These are phyloP conservation scores for Metroxylon sagu DNA, from an alignment of 176 grass and related monocot genomes.

Conservation along the genomic window DNA sequence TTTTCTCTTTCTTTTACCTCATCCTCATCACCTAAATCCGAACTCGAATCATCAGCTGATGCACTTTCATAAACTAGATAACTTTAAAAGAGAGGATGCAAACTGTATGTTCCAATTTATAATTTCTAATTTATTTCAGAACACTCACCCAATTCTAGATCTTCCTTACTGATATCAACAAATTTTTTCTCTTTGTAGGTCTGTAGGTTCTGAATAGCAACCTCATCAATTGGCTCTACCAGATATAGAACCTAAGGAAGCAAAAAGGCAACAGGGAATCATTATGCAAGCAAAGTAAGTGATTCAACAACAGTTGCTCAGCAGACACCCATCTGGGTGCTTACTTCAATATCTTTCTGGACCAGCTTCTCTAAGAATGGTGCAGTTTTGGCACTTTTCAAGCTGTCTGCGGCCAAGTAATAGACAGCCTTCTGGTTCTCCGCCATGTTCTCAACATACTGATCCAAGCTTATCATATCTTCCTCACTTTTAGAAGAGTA, in stretches of 20 bases:
- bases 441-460: conserved; percentile 78
- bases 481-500: conserved; percentile 69
- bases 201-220: conserved; percentile 92
- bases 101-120: no score
- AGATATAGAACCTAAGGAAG: conserved; percentile 63
- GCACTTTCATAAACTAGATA: no score
- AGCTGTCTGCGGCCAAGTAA: conserved; percentile 81
- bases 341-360: conserved; percentile 79
- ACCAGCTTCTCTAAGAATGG: conserved; percentile 86
- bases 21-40: conserved; percentile 54
- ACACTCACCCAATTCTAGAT: conserved; percentile 65
- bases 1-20: conserved; percentile 65
- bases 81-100: no score
- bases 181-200: conserved; percentile 93
- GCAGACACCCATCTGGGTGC: not conserved
- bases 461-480: conserved; percentile 66
- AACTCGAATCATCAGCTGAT: conserved; percentile 6
- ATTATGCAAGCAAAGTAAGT: no score
- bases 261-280: not conserved
- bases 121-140: no score
- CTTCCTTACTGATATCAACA: conserved; percentile 87
- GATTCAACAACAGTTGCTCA: no score
- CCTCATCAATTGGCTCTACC: conserved; percentile 82
- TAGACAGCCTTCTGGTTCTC: conserved; percentile 81
- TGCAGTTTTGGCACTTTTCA: conserved; percentile 75